Evolutionary conservation across 2,329 filamentous ascomycete genomes (phyloP), one percentile per base, ranked within the genome.

Genomic region (Alternaria ventricosa): DNA sequence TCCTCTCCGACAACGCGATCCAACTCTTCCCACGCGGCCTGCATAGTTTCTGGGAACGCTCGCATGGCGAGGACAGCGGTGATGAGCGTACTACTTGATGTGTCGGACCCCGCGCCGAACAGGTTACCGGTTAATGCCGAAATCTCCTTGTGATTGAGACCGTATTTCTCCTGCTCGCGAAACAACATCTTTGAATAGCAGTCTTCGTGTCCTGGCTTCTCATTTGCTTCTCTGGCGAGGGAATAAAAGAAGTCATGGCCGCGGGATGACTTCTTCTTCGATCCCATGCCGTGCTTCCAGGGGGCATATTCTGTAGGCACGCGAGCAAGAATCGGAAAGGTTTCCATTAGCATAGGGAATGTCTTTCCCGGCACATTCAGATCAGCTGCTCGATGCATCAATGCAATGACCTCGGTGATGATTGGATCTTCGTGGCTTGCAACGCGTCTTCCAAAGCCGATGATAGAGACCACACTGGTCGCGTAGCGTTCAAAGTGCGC

Each of bases 311-410:
- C 84, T 84, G 87, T 23, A 85, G 87, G 68, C 86, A 87, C 82
- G n/a, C 51, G 56, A 1, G 86, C 86, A n/a, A 88, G 83, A 3
- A 87, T 75, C 46, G 83, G 83, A 72, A 87, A 87, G 0, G 85
- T 87, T 72, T 87, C 86, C 77, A 87, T 82, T 27, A 88, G 74
- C 84, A 87, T 87, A 4, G 87, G 87, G 63, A 88, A 88, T 0
- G 77, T 83, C 71, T 86, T 86, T 18, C 80, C 88, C 1, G 78
- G 78, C 1, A 81, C 79, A 25, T 81, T 80, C 5, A 88, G 77
- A 59, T 87, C 86, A 3, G 86, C 87, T 1, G 87, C 86, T 57
- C 86, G 81, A 61, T 89, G 84, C 82, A 88, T 85, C 30, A 86
- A 78, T 1, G 85, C 83, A 61, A 88, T 85, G n/a, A 86, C 87